Base-by-base conservation (phyloP, 371 early-diverging fungal species). In the Polyrhizophydium stewartii region DNA sequence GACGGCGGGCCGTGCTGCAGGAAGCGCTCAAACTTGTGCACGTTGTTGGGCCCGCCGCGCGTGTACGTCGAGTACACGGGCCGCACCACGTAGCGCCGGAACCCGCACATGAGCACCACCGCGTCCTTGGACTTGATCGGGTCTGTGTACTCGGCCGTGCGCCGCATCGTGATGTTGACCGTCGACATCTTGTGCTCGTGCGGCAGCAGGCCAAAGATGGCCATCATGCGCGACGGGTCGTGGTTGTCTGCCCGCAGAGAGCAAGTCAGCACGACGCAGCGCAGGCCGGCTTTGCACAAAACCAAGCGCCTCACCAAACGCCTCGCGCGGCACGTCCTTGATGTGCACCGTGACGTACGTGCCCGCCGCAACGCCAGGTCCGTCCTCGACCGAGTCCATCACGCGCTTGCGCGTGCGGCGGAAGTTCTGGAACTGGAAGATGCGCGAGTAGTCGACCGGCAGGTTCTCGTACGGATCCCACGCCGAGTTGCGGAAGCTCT, bases 391-490 rank as follows among this genome's bases (percentile, higher is more conserved):
- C 24, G 55, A 31, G 33, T 69, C 67, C 46, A 73, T 81, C 40
- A 92, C 87, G 49, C 89, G 82, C 49, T 80, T 65, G 74, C 88
- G 85, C 31, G 93, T 91, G 64, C 88, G 84, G 40, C 71, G 70
- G 62, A 86, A 91, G 78, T 92, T 92, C 68, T 91, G 88, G 66
- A 96, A 93, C 74, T 93, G 92, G 86, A 95, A 96, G 59, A 97
- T 93, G 47, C 93, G 88, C 25, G 87, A 85, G 72, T 96, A 97
- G 71, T 96, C 97, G 33, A 89, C 72, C 1, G 98, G 98, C 60
- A 97, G 76, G 74, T 95, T 94, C 75, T 97, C 98, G 82, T 92
- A 93, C 12, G 96, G 92, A 75, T 97, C 96, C 98, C 98, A 98
- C 21, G 93, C 88, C 3, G 95, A 93, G 21, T 92, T 92, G 56